These are phyloP conservation scores for Lepidium sativum DNA, from an alignment of 345 rosid species.

Conservation along the genomic window DNA sequence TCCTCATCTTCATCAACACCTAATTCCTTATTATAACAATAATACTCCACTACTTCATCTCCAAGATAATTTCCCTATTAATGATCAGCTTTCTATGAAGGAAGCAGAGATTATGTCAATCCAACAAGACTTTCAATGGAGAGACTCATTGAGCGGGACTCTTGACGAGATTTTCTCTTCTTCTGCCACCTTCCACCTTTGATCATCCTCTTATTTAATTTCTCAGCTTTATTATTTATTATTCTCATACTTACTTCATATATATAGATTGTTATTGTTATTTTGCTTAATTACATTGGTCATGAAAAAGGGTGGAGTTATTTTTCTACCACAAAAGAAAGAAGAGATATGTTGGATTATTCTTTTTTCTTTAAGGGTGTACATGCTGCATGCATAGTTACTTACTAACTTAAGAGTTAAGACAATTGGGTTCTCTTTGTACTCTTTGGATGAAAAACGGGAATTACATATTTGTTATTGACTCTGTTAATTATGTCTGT, in stretches of 20 bases:
- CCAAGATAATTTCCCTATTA: conserved; percentile 47
- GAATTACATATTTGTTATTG: neutral
- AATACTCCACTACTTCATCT: conserved; percentile 62
- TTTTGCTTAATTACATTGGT: neutral
- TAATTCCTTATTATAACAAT: neutral
- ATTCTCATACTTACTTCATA: neutral
- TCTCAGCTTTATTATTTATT: neutral
- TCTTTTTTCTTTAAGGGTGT: neutral
- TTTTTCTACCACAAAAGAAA: conserved; percentile 10
- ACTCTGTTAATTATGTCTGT: too few species aligned
- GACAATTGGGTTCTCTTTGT: neutral
- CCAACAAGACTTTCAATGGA: conserved; percentile 18
- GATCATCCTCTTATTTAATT: neutral
- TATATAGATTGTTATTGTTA: neutral
- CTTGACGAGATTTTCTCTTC: conserved; percentile 27
- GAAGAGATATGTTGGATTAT: neutral
- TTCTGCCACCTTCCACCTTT: conserved; percentile 19
- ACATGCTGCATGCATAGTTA: too few species aligned
- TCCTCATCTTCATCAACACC: conserved; percentile 27
- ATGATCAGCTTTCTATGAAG: conserved; percentile 20
- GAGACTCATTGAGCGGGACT: conserved; percentile 18
- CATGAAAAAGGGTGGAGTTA: neutral
- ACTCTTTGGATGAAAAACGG: neutral
- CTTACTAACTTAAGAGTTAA: neutral
- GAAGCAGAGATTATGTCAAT: conserved; percentile 16